These are phyloP conservation scores for Diaporthe eres DNA, from an alignment of 2,329 filamentous ascomycete genomes.

Conservation along the genomic window DNA sequence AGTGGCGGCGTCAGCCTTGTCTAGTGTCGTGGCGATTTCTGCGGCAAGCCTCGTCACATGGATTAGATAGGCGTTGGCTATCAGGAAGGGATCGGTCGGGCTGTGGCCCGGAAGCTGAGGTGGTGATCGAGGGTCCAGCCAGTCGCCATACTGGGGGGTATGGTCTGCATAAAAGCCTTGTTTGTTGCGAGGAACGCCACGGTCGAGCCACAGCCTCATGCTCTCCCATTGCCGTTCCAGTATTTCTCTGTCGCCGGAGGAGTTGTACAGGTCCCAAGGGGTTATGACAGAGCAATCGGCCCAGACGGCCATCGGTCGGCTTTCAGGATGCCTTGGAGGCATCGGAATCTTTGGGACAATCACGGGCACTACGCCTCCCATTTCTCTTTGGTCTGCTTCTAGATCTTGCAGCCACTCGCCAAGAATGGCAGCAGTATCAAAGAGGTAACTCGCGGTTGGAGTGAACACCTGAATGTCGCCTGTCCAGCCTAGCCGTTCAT, in stretches of 20 bases:
- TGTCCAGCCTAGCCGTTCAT: constrained; percentile 69
- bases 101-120: constrained; percentile 50
- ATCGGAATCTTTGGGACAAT: constrained; percentile 50
- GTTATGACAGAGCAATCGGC: constrained; percentile 50
- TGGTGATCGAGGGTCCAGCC: constrained; percentile 57
- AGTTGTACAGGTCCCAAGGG: constrained; percentile 50
- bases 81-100: constrained; percentile 51
- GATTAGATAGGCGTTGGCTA: constrained; percentile 56
- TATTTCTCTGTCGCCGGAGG: constrained; percentile 48
- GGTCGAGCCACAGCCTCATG: constrained; percentile 50
- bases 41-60: constrained; percentile 50
- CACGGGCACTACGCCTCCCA: constrained; percentile 51
- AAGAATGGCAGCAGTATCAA: constrained; percentile 65
- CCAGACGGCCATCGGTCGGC: constrained; percentile 51
- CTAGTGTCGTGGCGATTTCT: constrained; percentile 46
- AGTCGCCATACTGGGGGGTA: constrained; percentile 55
- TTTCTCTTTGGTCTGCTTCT: constrained; percentile 50
- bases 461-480: constrained; percentile 65
- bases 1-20: constrained; percentile 41
- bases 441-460: constrained; percentile 66
- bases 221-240: constrained; percentile 47
- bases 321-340: constrained; percentile 36
- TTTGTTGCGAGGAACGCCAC: constrained; percentile 47
- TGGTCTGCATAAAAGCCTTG: constrained; percentile 52
- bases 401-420: constrained; percentile 66